These are phyloP conservation scores for Diaporthe sp. DNA, from an alignment of 2,329 filamentous ascomycete species.

Conservation along the genomic window DNA sequence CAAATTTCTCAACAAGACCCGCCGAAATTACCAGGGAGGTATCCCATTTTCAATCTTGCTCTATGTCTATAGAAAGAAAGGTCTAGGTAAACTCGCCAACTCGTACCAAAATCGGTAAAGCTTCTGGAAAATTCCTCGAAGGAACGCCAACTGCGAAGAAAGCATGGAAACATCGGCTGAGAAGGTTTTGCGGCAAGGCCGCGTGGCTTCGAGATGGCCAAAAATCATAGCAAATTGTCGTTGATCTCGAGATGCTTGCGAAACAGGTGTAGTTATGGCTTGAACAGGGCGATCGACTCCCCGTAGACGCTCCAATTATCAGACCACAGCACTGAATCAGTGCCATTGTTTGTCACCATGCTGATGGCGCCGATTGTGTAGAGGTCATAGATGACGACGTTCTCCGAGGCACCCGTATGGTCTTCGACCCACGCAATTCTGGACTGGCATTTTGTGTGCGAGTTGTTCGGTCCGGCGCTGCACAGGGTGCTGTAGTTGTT, in stretches of 20 bases:
- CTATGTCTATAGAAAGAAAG: background rate
- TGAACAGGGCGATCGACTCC: slow-evolving; percentile 45
- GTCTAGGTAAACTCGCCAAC: background rate
- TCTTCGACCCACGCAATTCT: slow-evolving; percentile 52
- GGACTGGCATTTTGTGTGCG: slow-evolving; percentile 59
- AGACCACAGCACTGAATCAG: slow-evolving; percentile 51
- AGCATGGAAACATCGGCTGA: background rate
- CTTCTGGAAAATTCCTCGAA: background rate
- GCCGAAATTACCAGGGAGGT: background rate
- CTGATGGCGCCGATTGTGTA: slow-evolving; percentile 56
- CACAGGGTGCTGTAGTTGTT: slow-evolving; percentile 70
- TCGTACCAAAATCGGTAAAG: background rate
- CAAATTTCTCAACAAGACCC: background rate
- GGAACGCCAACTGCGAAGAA: background rate
- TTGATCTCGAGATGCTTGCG: background rate
- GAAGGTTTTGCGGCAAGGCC: background rate
- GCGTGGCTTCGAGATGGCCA: background rate
- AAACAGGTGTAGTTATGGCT: slow-evolving; percentile 1
- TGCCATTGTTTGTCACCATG: slow-evolving; percentile 53
- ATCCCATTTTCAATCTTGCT: background rate
- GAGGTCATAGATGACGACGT: slow-evolving; percentile 55
- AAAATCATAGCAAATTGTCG: background rate
- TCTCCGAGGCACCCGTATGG: slow-evolving; percentile 23
- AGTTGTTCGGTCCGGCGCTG: slow-evolving; percentile 51
- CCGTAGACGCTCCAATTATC: slow-evolving; percentile 55